Evolutionary conservation across 441 rosid genomes (phyloP).

Genomic region (Erodium moschatum): DNA sequence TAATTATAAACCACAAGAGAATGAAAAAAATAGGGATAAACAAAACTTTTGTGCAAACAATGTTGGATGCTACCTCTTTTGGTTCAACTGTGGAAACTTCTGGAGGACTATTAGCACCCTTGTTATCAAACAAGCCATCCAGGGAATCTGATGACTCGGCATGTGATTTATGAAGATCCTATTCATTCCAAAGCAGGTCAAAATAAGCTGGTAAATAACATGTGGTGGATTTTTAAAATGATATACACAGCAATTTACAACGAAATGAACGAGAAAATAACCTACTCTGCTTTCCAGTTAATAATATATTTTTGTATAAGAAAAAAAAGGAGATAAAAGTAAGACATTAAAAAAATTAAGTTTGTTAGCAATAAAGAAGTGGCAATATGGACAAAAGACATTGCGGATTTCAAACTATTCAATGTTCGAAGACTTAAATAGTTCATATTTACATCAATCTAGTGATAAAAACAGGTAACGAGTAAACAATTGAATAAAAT

Average conservation of each 20-base stretch:
- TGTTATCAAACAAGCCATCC: conserved; percentile 34
- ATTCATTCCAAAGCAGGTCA: conserved; percentile 21
- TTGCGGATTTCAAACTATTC: too few relatives aligned
- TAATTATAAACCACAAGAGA: background rate
- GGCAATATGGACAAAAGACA: too few relatives aligned
- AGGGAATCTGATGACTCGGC: conserved; percentile 42
- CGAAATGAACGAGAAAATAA: background rate
- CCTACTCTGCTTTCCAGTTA: background rate
- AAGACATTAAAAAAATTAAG: too few relatives aligned
- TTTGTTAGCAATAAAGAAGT: too few relatives aligned
- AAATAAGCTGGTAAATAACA: conserved; percentile 7
- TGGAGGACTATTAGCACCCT: conserved; percentile 27
- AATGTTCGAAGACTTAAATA: too few relatives aligned
- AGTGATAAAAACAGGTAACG: too few relatives aligned
- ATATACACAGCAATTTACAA: background rate
- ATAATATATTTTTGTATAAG: background rate
- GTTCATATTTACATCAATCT: too few relatives aligned
- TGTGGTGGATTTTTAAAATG: background rate
- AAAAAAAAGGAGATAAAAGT: background rate
- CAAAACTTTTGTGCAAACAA: conserved; percentile 2
- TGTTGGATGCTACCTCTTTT: conserved; percentile 38
- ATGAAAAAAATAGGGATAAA: conserved; percentile 7
- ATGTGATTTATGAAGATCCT: conserved; percentile 36
- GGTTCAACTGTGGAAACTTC: conserved; percentile 29
- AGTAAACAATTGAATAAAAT: too few relatives aligned